These are phyloP conservation scores for Dactylorhiza incarnata DNA, from an alignment of 106 monocot genomes.

Conservation along the genomic window DNA sequence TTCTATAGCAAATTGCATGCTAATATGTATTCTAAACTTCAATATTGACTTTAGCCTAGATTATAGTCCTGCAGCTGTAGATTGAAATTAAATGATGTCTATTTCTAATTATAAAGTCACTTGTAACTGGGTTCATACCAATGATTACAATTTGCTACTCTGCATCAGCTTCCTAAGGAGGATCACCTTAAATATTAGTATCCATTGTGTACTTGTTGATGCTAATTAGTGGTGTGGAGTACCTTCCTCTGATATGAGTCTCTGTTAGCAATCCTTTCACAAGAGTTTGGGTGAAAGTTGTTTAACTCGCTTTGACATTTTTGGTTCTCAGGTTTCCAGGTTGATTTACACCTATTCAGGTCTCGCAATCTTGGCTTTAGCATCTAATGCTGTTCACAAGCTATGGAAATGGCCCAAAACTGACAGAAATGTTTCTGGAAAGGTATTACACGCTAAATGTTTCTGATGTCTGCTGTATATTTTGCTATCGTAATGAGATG, in stretches of 20 bases:
- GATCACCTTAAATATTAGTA: not conserved
- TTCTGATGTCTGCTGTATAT: not conserved
- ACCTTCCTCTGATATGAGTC: not conserved
- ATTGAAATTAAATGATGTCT: not conserved
- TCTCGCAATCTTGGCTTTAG: constrained; percentile 47
- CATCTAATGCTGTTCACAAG: constrained; percentile 51
- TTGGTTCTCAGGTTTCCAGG: constrained; percentile 30
- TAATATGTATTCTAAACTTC: not conserved
- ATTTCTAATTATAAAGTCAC: not conserved
- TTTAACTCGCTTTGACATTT: not conserved
- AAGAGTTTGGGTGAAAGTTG: not conserved
- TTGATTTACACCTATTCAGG: constrained; percentile 66
- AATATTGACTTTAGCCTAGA: not conserved
- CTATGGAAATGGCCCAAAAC: constrained; percentile 69
- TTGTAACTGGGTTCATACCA: not conserved
- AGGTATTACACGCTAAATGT: constrained; percentile 23
- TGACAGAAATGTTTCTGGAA: constrained; percentile 42
- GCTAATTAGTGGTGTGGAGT: not conserved
- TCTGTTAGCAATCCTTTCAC: not conserved
- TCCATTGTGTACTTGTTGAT: not conserved
- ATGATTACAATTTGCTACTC: not conserved
- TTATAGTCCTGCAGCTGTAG: not conserved
- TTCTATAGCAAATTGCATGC: not conserved
- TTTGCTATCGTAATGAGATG: too few species aligned
- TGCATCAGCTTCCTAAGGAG: not conserved